Evolutionary conservation across 2,329 filamentous ascomycete species (phyloP).

Genomic region (Zymoseptoria brevis): DNA sequence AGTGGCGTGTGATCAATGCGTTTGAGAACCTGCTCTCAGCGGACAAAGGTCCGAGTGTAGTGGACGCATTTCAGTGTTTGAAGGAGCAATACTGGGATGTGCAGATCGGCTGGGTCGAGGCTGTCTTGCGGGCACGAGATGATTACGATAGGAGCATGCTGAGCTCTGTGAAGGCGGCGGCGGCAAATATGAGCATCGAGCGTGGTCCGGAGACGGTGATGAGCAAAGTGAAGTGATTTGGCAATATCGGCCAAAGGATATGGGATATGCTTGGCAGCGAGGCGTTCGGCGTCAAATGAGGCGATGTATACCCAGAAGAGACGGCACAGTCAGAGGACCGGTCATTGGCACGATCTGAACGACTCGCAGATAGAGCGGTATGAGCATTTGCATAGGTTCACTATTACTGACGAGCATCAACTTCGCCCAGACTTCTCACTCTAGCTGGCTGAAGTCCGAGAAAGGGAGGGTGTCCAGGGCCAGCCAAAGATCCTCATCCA

Average conservation of each 20-base stretch:
- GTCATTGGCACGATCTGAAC: background rate
- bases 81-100: constrained; percentile 88
- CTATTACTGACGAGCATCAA: background rate
- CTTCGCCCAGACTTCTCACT: background rate
- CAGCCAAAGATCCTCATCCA: constrained; percentile 25
- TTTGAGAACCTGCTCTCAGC: constrained; percentile 71
- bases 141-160: constrained; percentile 91
- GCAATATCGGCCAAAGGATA: background rate
- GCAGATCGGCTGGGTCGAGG: constrained; percentile 91
- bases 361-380: background rate
- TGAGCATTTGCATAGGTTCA: background rate
- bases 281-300: background rate
- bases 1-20: constrained; percentile 83
- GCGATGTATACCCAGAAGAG: background rate
- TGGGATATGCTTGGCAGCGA: background rate
- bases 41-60: constrained; percentile 63
- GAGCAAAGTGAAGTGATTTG: constrained; percentile 57
- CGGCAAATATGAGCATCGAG: constrained; percentile 75
- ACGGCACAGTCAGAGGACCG: background rate
- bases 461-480: constrained; percentile 26
- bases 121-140: constrained; percentile 74
- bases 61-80: constrained; percentile 73
- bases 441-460: constrained; percentile 11
- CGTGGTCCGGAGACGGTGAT: constrained; percentile 87
- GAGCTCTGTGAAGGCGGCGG: constrained; percentile 76